phyloP scores from a whole-genome alignment of 139 green algal genomes.

The Chlorella ohadii region DNA sequence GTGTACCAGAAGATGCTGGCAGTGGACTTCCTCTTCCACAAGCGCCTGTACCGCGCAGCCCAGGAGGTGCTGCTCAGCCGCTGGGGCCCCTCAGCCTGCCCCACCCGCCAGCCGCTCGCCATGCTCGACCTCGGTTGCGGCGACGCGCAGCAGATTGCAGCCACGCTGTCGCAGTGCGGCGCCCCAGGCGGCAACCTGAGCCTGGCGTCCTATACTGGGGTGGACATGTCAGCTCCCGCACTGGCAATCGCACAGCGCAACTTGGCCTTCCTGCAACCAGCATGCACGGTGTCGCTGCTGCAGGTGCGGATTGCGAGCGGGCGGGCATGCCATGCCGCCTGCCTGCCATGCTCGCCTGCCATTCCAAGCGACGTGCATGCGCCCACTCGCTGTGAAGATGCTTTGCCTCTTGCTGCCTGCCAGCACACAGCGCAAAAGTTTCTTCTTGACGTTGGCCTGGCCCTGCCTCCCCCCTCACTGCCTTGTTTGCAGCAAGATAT shows the following conservation, averaged over 20 bases:
- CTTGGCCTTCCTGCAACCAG: conserved; percentile 4
- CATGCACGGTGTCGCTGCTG: not conserved
- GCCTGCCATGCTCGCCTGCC: too few relatives aligned
- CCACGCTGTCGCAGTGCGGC: not conserved
- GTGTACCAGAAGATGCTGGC: conserved; percentile 21
- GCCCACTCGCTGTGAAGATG: too few relatives aligned
- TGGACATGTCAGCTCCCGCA: conserved; percentile 8
- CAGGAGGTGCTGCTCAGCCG: not conserved
- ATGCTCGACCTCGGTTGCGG: conserved; percentile 29
- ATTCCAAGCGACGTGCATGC: too few relatives aligned
- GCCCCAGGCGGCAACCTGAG: not conserved
- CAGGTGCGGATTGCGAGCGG: not conserved
- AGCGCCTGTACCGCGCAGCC: not conserved
- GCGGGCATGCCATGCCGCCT: too few relatives aligned
- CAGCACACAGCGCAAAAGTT: too few relatives aligned
- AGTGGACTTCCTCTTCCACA: conserved; percentile 1
- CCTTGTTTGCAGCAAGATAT: not conserved
- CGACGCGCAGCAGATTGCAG: conserved; percentile 12
- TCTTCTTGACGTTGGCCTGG: too few relatives aligned
- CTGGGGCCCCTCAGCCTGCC: not conserved
- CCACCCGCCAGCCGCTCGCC: not conserved
- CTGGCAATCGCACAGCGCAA: not conserved
- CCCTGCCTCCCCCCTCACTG: too few relatives aligned
- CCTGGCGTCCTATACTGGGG: conserved; percentile 12
- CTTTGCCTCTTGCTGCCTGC: too few relatives aligned